A percentile compares a stretch with the other conserved stretches of the same genome.
Conservation (phyloP, 2,329 filamentous ascomycete species). For the Penicillium verrucosum region DNA sequence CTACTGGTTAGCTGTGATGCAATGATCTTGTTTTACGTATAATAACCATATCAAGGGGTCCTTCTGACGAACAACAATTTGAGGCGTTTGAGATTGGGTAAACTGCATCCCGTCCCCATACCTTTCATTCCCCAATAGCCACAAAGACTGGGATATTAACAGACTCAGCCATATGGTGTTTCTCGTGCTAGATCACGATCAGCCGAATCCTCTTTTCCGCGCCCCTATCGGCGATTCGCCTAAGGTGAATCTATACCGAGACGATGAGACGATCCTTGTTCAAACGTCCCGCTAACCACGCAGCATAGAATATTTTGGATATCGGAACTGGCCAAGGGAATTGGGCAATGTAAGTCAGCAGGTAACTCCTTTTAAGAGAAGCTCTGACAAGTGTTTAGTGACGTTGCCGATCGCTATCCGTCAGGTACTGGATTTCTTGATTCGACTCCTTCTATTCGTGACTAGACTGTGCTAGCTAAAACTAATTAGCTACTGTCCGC, state of each 20-base stretch:
- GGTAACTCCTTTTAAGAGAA: background rate
- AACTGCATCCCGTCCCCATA: background rate
- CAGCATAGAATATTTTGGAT: slow-evolving; percentile 15
- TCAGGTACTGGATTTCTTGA: background rate
- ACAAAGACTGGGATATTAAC: background rate
- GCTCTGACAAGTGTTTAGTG: background rate
- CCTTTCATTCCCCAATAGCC: background rate
- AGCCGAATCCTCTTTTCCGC: slow-evolving; percentile 15
- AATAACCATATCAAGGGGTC: slow-evolving; percentile 11
- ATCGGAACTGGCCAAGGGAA: slow-evolving; percentile 19
- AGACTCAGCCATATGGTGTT: slow-evolving; percentile 15
- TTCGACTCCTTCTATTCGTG: background rate
- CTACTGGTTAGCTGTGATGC: slow-evolving; percentile 12
- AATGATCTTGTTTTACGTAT: background rate
- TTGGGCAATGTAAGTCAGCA: slow-evolving; percentile 17
- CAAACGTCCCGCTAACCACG: background rate
- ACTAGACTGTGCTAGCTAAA: slow-evolving; percentile 1
- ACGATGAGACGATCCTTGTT: background rate
- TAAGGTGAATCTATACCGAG: slow-evolving; percentile 7
- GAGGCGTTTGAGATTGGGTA: slow-evolving; percentile 21
- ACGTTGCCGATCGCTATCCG: slow-evolving; percentile 8
- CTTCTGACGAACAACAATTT: slow-evolving; percentile 20
- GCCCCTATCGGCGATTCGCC: slow-evolving; percentile 14
- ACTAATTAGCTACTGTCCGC: slow-evolving; percentile 11
- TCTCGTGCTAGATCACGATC: slow-evolving; percentile 15